Base-by-base conservation (phyloP, 345 rosid genomes). In the Populus deltoides region DNA sequence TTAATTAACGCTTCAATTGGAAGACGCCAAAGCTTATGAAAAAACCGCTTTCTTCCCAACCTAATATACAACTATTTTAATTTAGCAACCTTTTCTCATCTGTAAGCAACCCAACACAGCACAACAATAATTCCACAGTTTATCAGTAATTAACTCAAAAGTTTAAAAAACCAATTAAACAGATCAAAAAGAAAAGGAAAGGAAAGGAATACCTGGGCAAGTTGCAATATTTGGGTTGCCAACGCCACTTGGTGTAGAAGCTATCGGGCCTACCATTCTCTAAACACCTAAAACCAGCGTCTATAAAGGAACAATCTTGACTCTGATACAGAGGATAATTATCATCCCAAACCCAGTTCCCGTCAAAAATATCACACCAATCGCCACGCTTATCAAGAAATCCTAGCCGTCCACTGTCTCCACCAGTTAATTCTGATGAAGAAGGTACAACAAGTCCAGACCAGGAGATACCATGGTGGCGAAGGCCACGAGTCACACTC, bases 261-360 rank as follows among this genome's bases (percentile, higher is more conserved):
- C 75, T 78, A 81, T 91, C 95, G 47, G 91, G 93, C 82, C 95
- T 83, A 5, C 95, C 92, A 84, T 87, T 91, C 82, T 91, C 93
- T 22, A 81, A 75, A 71, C 95, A 91, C 75, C 93, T 87, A 78
- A 91, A 91, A 59, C 92, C 93, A 51, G 6, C 29, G 81, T 91
- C 95, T 0, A 85, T 33, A 75, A 85, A 87, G 35, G 78, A 81
- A 57, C 95, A 91, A 78, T 88, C 85, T 70, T 78, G 82, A 77
- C 92, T 91, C 66, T 85, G 84, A 71, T 91, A 91, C 66, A 90
- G 65, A 9, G 95, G 95, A 77, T 91, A 88, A 35, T 75, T 65
- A 59, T 88, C 89, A 36, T 90, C 93, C 93, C 93, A 91, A 72
- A 88, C 86, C 95, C 95, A 91, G 72, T 86, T 87, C 45, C 95